Percentiles rank a stretch among this genome's conserved stretches.
phyloP scores from a whole-genome alignment of 1,284 basidiomycete species.

The Phaffia rhodozyma region DNA sequence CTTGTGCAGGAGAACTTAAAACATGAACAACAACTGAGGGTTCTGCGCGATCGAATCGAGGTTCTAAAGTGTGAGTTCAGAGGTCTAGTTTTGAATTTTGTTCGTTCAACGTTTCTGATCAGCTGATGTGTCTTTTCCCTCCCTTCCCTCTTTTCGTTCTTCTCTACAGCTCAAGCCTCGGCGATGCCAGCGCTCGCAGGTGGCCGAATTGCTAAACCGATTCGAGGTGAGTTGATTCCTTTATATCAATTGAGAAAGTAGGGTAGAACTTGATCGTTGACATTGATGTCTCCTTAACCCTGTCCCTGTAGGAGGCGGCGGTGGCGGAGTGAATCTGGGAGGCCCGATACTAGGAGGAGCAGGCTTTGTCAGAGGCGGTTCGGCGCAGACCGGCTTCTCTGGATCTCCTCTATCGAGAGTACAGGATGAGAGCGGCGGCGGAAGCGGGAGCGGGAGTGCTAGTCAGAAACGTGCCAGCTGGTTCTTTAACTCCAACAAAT shows the following conservation, averaged over 20 bases:
- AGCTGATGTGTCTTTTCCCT: background rate
- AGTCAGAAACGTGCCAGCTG: conserved; percentile 3
- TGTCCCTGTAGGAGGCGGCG: background rate
- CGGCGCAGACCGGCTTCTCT: conserved; percentile 17
- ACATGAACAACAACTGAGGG: background rate
- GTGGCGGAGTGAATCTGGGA: background rate
- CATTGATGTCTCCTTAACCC: background rate
- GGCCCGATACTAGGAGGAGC: conserved; percentile 4
- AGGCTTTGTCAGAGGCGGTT: conserved; percentile 20
- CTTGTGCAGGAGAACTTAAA: conserved; percentile 72
- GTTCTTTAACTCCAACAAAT: conserved; percentile 11
- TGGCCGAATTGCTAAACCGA: conserved; percentile 79
- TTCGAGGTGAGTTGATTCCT: conserved; percentile 58
- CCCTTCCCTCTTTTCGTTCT: conserved; percentile 2
- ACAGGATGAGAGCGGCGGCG: conserved; percentile 25
- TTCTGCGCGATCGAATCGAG: conserved; percentile 56
- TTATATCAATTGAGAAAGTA: conserved; percentile 38
- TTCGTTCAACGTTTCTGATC: background rate
- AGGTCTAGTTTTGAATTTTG: background rate
- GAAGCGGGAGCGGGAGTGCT: conserved; percentile 22
- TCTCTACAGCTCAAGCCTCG: conserved; percentile 56
- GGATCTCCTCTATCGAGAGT: conserved; percentile 23
- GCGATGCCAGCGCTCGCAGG: conserved; percentile 46
- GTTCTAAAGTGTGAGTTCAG: conserved; percentile 66
- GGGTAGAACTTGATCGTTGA: conserved; percentile 26